These are phyloP conservation scores for Tylopilus rubrobrunneus DNA, from an alignment of 768 basidiomycete genomes.

Conservation along the genomic window DNA sequence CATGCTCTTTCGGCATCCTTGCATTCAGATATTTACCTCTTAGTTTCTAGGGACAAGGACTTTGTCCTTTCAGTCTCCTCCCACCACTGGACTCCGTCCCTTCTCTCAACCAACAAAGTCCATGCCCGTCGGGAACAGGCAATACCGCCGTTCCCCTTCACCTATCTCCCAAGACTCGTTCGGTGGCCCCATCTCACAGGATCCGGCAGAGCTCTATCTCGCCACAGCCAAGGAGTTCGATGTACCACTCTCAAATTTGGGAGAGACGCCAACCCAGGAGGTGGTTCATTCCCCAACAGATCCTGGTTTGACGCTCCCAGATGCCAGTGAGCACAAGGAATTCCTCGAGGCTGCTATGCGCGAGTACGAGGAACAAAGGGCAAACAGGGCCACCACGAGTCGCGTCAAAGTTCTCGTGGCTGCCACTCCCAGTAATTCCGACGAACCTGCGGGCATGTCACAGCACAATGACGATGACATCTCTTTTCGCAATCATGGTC, in stretches of 20 bases:
- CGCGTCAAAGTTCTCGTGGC: constrained; percentile 40
- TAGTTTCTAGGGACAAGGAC: constrained; percentile 29
- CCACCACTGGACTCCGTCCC: constrained; percentile 8
- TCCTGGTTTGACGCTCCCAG: constrained; percentile 49
- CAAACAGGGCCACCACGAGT: constrained; percentile 8
- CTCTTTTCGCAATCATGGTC: constrained; percentile 7
- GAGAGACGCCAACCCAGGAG: constrained; percentile 29
- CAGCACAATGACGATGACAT: constrained; percentile 11
- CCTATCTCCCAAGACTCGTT: constrained; percentile 60
- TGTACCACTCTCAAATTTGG: constrained; percentile 57
- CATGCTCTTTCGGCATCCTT: constrained; percentile 11
- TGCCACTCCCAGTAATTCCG: constrained; percentile 48
- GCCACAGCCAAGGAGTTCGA: constrained; percentile 47
- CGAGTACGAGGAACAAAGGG: constrained; percentile 23
- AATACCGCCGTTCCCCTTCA: constrained; percentile 34
- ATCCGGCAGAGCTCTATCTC: constrained; percentile 44
- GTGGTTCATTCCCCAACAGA: constrained; percentile 31
- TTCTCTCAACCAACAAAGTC: constrained; percentile 18
- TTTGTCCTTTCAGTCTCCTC: constrained; percentile 34
- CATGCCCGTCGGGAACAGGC: constrained; percentile 21
- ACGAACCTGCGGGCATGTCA: constrained; percentile 22
- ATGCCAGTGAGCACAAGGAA: constrained; percentile 35
- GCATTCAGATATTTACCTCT: constrained; percentile 26
- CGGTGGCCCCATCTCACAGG: constrained; percentile 45
- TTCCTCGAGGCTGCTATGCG: constrained; percentile 22